These are phyloP conservation scores for Claviceps africana DNA, from an alignment of 2,329 filamentous ascomycete species.

Conservation along the genomic window DNA sequence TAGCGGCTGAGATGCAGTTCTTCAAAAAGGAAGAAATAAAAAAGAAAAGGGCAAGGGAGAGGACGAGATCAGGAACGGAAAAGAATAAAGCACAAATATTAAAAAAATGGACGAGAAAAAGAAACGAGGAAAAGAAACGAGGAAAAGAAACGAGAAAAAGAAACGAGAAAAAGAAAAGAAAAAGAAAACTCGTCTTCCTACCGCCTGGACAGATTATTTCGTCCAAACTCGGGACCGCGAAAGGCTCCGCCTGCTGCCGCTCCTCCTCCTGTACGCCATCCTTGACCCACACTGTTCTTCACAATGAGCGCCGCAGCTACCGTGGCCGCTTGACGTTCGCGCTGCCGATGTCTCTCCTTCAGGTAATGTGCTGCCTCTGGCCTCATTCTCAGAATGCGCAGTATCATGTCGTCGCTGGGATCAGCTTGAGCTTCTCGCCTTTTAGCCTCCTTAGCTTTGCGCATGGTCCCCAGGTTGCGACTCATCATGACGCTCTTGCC, in stretches of 20 bases:
- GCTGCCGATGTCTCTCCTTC: conserved; percentile 80
- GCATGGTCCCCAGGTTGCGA: conserved; percentile 91
- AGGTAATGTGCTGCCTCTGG: conserved; percentile 80
- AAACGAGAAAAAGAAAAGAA: background rate
- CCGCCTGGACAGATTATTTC: conserved; percentile 33
- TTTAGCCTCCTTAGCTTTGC: conserved; percentile 89
- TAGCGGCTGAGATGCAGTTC: background rate
- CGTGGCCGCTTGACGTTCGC: conserved; percentile 79
- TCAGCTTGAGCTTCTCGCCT: conserved; percentile 90
- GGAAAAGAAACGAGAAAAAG: background rate
- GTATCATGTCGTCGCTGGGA: conserved; percentile 94
- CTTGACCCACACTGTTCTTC: conserved; percentile 63
- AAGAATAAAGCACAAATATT: background rate
- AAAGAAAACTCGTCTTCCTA: conserved; percentile 10
- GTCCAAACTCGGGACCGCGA: conserved; percentile 26
- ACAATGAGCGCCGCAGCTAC: conserved; percentile 92
- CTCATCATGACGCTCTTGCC: conserved; percentile 83
- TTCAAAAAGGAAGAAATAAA: background rate
- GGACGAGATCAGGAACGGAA: background rate
- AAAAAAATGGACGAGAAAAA: background rate
- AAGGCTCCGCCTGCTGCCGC: background rate
- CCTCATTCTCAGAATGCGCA: conserved; percentile 87
- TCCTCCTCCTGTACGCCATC: conserved; percentile 33
- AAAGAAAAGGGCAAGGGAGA: background rate
- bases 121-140: too few species aligned